These are phyloP conservation scores for Claviceps spartinae DNA, from an alignment of 2,329 filamentous ascomycete genomes.

Conservation along the genomic window DNA sequence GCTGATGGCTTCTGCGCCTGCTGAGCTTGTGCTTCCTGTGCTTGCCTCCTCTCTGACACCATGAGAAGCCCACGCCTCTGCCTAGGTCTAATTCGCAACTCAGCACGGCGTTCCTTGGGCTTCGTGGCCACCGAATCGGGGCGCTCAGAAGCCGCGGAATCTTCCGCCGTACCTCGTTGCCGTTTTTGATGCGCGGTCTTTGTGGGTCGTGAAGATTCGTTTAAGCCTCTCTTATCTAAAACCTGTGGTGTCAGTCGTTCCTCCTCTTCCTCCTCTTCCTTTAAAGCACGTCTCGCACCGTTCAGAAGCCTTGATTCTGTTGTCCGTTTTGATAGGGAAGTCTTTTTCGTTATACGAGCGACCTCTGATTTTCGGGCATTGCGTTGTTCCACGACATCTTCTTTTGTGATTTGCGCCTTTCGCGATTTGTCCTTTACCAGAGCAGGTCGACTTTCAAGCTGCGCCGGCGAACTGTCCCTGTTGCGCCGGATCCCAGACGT, in stretches of 20 bases:
- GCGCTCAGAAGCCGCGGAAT: not conserved
- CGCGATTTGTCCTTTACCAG: not conserved
- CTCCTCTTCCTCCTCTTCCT: not conserved
- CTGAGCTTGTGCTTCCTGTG: not conserved
- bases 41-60: slow-evolving; percentile 22
- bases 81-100: slow-evolving; percentile 32
- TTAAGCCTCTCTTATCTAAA: not conserved
- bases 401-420: not conserved
- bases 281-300: not conserved
- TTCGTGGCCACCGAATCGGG: not conserved
- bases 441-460: not conserved
- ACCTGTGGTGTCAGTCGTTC: not conserved
- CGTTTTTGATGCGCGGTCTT: not conserved
- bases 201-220: not conserved
- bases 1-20: not conserved
- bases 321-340: not conserved
- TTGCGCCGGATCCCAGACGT: not conserved
- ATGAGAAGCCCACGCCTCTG: slow-evolving; percentile 35
- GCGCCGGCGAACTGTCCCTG: too few species aligned
- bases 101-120: slow-evolving; percentile 23
- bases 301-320: not conserved
- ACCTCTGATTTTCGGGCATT: not conserved
- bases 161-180: not conserved
- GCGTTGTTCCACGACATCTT: not conserved
- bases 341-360: not conserved